Conservation (phyloP, 768 basidiomycete genomes). For the Pleurotus tuber-regium region DNA sequence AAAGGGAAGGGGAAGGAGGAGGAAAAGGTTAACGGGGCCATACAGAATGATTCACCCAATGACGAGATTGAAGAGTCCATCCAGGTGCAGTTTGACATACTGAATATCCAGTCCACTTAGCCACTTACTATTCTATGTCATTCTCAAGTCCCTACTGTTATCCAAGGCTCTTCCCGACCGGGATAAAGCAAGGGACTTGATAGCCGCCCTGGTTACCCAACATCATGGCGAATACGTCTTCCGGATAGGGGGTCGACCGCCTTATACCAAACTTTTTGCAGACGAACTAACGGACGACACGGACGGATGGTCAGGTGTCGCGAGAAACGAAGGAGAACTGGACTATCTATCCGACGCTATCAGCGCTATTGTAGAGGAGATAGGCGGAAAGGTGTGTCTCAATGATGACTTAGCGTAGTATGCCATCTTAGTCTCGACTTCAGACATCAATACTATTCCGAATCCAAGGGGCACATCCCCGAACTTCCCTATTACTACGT, state of each 20-base stretch:
- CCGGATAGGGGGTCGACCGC: slow-evolving; percentile 68
- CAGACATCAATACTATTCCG: slow-evolving; percentile 5
- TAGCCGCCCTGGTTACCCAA: slow-evolving; percentile 67
- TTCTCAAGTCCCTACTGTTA: slow-evolving; percentile 45
- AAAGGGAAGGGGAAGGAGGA: slow-evolving; percentile 40
- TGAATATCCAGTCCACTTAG: slow-evolving; percentile 4
- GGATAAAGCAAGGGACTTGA: slow-evolving; percentile 57
- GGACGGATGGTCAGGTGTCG: slow-evolving; percentile 54
- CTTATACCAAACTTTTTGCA: slow-evolving; percentile 51
- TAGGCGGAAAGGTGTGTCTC: slow-evolving; percentile 69
- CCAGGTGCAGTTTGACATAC: slow-evolving; percentile 34
- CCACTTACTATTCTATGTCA: too few relatives aligned
- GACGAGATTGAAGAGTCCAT: slow-evolving; percentile 53
- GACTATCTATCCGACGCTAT: slow-evolving; percentile 42
- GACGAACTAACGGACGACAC: slow-evolving; percentile 47
- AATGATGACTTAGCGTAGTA: not conserved
- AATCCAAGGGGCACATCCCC: slow-evolving; percentile 37
- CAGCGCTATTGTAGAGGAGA: slow-evolving; percentile 59
- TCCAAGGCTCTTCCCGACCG: slow-evolving; percentile 39
- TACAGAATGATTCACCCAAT: slow-evolving; percentile 6
- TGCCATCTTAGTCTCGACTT: not conserved
- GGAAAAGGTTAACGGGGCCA: slow-evolving; percentile 32
- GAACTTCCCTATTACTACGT: slow-evolving; percentile 62
- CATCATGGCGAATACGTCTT: slow-evolving; percentile 73
- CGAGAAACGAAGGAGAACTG: slow-evolving; percentile 51